These are phyloP conservation scores for Pichia sp. DNA, from an alignment of 1,139 yeast genomes.

Conservation along the genomic window DNA sequence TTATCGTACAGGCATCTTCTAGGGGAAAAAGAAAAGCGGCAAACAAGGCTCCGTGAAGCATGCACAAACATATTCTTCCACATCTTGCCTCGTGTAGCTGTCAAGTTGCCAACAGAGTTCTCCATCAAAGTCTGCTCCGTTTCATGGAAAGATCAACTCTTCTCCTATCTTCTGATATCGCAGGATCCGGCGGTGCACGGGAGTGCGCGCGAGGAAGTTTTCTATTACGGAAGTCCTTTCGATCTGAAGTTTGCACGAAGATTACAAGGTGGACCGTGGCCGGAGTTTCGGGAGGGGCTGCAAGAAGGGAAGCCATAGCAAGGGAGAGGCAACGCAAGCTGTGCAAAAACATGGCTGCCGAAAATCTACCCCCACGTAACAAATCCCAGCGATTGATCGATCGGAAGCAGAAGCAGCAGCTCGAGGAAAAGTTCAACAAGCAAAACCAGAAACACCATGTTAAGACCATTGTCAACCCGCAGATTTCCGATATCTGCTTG, in stretches of 20 bases:
- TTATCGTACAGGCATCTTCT: background rate
- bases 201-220: background rate
- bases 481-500: constrained; percentile 50
- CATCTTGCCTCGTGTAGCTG: no score
- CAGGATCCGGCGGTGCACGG: background rate
- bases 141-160: no score
- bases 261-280: background rate
- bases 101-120: no score
- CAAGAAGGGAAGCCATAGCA: background rate
- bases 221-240: background rate
- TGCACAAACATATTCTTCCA: background rate
- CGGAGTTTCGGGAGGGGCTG: no score
- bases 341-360: constrained; percentile 28
- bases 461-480: constrained; percentile 8
- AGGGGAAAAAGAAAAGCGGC: background rate
- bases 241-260: background rate
- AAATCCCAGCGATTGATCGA: constrained; percentile 46
- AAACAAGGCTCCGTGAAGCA: background rate
- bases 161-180: no score
- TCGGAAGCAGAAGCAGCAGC: constrained; percentile 24
- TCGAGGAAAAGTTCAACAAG: constrained; percentile 14
- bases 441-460: constrained; percentile 14
- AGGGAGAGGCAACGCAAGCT: background rate
- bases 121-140: no score
- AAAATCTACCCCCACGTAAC: constrained; percentile 44